Evolutionary conservation across 2,329 filamentous ascomycete genomes (phyloP).

Genomic region (Aureobasidium zeae): DNA sequence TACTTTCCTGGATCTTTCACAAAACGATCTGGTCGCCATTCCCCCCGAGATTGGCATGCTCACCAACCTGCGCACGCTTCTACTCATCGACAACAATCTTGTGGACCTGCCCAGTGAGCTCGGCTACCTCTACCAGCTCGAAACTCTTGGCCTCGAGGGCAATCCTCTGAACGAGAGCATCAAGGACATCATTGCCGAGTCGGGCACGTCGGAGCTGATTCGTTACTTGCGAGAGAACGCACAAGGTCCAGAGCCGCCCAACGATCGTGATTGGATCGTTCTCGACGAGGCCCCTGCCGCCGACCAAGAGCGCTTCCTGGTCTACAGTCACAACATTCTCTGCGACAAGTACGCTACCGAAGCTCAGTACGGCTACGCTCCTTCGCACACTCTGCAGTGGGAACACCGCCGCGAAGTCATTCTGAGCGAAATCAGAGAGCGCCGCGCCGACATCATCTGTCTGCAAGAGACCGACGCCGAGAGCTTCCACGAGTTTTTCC

Average conservation of each 20-base stretch:
- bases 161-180: slow-evolving; percentile 71
- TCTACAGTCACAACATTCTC: slow-evolving; percentile 90
- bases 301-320: slow-evolving; percentile 59
- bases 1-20: slow-evolving; percentile 75
- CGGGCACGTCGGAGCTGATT: slow-evolving; percentile 78
- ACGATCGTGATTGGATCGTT: slow-evolving; percentile 67
- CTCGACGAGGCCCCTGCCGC: slow-evolving; percentile 46
- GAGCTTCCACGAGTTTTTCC: slow-evolving; percentile 85
- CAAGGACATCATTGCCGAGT: slow-evolving; percentile 75
- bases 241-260: slow-evolving; percentile 73
- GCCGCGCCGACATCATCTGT: slow-evolving; percentile 81
- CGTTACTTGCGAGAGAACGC: slow-evolving; percentile 74
- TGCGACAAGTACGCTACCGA: slow-evolving; percentile 88
- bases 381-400: slow-evolving; percentile 73
- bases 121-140: slow-evolving; percentile 78
- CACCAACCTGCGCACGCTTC: slow-evolving; percentile 74
- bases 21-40: slow-evolving; percentile 72
- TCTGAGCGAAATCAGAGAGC: slow-evolving; percentile 66
- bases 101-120: slow-evolving; percentile 74
- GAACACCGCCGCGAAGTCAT: slow-evolving; percentile 77
- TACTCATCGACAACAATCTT: slow-evolving; percentile 86
- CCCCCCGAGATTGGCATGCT: slow-evolving; percentile 95
- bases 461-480: slow-evolving; percentile 90
- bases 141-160: slow-evolving; percentile 83
- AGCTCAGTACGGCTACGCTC: slow-evolving; percentile 81